These are phyloP conservation scores for Coniosporium apollinis DNA, from an alignment of 495 filamentous ascomycete species.

Conservation along the genomic window DNA sequence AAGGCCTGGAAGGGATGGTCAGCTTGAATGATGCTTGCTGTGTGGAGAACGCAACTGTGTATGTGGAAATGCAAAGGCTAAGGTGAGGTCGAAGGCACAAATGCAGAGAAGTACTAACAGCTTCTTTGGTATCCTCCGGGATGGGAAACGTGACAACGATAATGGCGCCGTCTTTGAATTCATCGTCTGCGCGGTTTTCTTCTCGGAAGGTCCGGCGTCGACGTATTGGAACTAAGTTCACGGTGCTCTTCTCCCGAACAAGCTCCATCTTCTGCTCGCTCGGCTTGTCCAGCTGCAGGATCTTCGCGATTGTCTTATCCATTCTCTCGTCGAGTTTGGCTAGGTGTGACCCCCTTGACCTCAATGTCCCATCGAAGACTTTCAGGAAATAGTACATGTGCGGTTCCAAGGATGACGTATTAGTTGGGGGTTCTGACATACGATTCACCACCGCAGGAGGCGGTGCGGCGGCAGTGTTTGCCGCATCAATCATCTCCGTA, in stretches of 20 bases:
- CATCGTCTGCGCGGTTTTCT: conserved; percentile 7
- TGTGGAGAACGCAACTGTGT: not conserved
- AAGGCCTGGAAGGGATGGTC: too few relatives aligned
- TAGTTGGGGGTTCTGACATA: not conserved
- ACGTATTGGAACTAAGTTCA: conserved; percentile 7
- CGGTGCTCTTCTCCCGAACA: conserved; percentile 15
- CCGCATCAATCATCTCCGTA: not conserved
- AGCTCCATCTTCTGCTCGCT: conserved; percentile 7
- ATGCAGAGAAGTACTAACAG: too few relatives aligned
- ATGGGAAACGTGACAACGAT: conserved; percentile 12
- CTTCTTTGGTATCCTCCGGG: conserved; percentile 8
- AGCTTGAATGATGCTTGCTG: not conserved
- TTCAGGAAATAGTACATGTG: conserved; percentile 22
- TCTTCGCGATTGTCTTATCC: not conserved
- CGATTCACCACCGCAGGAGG: not conserved
- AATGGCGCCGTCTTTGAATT: conserved; percentile 7
- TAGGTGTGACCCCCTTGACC: not conserved
- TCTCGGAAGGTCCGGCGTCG: conserved; percentile 12
- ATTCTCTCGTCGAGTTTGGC: not conserved
- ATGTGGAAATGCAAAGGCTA: too few relatives aligned
- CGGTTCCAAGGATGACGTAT: not conserved
- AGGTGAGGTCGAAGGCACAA: too few relatives aligned
- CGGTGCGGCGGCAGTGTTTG: not conserved
- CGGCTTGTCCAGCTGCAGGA: not conserved
- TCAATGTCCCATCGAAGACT: conserved; percentile 10